Conservation (phyloP, 2,329 filamentous ascomycete species). For the Ophiostoma himal-ulmi region DNA sequence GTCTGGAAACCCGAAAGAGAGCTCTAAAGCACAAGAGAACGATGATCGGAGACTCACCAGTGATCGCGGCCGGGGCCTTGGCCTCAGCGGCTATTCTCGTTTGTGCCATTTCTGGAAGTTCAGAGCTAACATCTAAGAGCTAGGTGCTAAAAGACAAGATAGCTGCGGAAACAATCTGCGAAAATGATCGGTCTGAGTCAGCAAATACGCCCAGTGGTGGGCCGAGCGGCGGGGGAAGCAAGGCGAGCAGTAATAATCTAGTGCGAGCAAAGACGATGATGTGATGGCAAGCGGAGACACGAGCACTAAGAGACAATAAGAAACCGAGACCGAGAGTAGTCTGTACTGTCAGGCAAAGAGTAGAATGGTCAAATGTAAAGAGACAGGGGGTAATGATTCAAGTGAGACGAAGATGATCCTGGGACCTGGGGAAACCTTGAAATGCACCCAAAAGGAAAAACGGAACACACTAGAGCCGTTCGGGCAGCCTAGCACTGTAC, state of each 20-base stretch:
- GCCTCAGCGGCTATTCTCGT: neutral
- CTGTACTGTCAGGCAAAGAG: neutral
- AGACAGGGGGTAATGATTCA: neutral
- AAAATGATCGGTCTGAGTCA: neutral
- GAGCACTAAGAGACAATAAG: neutral
- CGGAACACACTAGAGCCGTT: neutral
- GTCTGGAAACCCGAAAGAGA: neutral
- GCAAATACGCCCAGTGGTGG: neutral
- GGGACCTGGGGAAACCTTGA: neutral
- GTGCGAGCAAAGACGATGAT: neutral
- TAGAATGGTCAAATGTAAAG: neutral
- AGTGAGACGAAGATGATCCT: neutral
- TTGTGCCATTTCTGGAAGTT: neutral
- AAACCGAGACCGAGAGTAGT: neutral
- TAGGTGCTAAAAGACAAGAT: neutral
- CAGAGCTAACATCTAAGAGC: neutral
- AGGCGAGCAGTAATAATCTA: neutral
- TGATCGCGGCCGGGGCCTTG: slow-evolving; percentile 13
- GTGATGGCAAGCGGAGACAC: neutral
- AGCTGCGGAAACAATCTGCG: neutral
- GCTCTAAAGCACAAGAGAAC: neutral
- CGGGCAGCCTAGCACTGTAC: neutral
- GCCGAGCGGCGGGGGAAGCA: neutral
- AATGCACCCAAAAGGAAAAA: neutral
- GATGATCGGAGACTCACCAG: slow-evolving; percentile 20